Evolutionary conservation across 345 rosid species (phyloP), one percentile per base, ranked within the genome.

Genomic region (Corymbia maculata): DNA sequence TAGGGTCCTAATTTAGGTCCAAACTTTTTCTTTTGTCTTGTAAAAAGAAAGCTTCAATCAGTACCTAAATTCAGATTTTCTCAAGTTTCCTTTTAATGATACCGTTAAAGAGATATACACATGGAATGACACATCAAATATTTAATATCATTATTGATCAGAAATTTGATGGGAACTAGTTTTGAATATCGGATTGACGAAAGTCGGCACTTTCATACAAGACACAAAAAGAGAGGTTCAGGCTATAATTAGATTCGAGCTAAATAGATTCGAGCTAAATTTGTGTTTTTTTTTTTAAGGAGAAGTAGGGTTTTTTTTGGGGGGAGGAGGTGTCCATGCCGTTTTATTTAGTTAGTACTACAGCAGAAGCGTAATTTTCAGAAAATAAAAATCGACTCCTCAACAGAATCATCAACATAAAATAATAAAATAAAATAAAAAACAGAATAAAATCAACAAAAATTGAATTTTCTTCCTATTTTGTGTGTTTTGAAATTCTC

Each of bases 1-100:
- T 55, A 19, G 0, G 13, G 0, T 55, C 6, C 0, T 0, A 22
- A 55, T 22, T 55, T 22, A 55, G 1, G 0, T 21, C 2, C 4
- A 0, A 9, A 55, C 13, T 0, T 55, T 55, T 55, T 55, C 12
- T 55, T 55, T 55, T 55, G 0, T 22, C 61, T 55, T 0, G 61
- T 22, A 0, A 53, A 52, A 8, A 52, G 19, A 19, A 17, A 17
- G 3, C 8, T 8, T 53, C 59, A 3, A 6, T 53, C 0, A 7
- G 1, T 55, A 22, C 28, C 0, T 55, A 55, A 22, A 55, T 55
- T 0, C 21, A 12, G 28, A 11, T 5, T 22, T 55, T 0, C 0
- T 55, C 6, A 4, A 22, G 61, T 0, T 55, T 55, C 61, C 61
- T 12, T 3, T 0, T 12, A 55, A 55, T 55, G 28, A 55, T 55